Evolutionary conservation across 495 filamentous ascomycete species (phyloP), one percentile per base, ranked within the genome.

Genomic region (Penicillium salamii): DNA sequence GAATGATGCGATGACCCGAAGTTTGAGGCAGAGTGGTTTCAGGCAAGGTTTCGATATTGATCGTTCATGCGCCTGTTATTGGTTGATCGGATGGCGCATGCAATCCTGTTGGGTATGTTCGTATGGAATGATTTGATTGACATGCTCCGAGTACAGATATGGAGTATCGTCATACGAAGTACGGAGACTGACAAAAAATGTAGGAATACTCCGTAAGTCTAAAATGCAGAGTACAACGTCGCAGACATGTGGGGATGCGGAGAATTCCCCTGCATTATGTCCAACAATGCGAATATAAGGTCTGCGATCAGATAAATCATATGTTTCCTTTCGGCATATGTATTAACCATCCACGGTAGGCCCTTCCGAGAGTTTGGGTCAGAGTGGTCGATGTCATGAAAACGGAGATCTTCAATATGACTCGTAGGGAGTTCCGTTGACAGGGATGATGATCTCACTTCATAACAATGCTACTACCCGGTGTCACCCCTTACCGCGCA

Each of bases 341-440:
- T 41, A 52, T 57, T 41, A 57, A 61, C 37, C 23, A 48, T 46
- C 60, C 60, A 63, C 49, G 60, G 60, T 55, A 53, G 42, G 20
- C n/a, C 23, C 6, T 53, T 15, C 13, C 40, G 42, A 32, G 44
- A 35, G 33, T 23, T 38, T 43, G 34, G 26, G 20, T 40, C 17
- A 21, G 20, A 57, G 39, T 58, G 49, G 46, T 55, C 49, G 57
- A 61, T 61, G 54, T 63, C 57, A 63, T 63, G 42, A 31, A 47
- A 55, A 42, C 43, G 53, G 35, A 26, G 42, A 46, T 44, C n/a
- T n/a, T n/a, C 42, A 33, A 5, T 11, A 5, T 11, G 5, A 13
- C 3, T 11, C 29, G 29, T 8, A 4, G 8, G 24, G 40, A 28
- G 37, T 28, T 42, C 15, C 24, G 31, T 32, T 32, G 21, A 18